Percentiles rank a stretch among this genome's conserved stretches.
These are phyloP conservation scores for Phytophthora palmivora DNA, from an alignment of 352 stramenopile genomes.

Conservation along the genomic window DNA sequence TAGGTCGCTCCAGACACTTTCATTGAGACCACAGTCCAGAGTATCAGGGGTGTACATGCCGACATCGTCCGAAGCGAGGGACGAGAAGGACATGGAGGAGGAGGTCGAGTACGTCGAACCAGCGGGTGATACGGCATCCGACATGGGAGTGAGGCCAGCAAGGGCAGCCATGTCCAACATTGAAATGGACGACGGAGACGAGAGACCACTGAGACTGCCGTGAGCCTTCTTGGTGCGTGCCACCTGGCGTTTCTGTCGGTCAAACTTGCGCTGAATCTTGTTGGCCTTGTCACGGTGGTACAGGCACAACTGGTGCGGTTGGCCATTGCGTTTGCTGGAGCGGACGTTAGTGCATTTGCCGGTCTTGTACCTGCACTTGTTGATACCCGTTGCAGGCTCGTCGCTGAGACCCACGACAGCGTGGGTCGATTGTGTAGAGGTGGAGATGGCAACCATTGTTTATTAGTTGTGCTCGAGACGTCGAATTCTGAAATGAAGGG, in stretches of 20 bases:
- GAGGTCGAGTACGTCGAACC: constrained; percentile 38
- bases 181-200: constrained; percentile 34
- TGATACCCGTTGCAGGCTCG: constrained; percentile 13
- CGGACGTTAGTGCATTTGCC: constrained; percentile 87
- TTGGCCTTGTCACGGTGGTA: constrained; percentile 92
- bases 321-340: constrained; percentile 86
- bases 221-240: constrained; percentile 60
- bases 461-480: constrained; percentile 28
- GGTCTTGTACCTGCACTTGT: constrained; percentile 87
- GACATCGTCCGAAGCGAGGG: constrained; percentile 48
- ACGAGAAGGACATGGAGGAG: constrained; percentile 35
- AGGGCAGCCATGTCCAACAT: constrained; percentile 47
- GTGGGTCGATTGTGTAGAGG: constrained; percentile 24
- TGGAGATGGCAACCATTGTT: constrained; percentile 39
- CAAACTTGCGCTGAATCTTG: constrained; percentile 91
- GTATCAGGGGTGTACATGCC: constrained; percentile 73
- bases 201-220: constrained; percentile 13
- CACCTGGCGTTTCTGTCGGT: constrained; percentile 87
- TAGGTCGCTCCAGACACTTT: constrained; percentile 68
- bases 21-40: constrained; percentile 55
- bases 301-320: constrained; percentile 87
- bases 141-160: constrained; percentile 24
- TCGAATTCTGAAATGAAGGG: constrained; percentile 43
- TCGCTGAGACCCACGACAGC: constrained; percentile 22
- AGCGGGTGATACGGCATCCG: constrained; percentile 28